phyloP scores from a whole-genome alignment of 441 rosid genomes.

The Adansonia grandidieri region DNA sequence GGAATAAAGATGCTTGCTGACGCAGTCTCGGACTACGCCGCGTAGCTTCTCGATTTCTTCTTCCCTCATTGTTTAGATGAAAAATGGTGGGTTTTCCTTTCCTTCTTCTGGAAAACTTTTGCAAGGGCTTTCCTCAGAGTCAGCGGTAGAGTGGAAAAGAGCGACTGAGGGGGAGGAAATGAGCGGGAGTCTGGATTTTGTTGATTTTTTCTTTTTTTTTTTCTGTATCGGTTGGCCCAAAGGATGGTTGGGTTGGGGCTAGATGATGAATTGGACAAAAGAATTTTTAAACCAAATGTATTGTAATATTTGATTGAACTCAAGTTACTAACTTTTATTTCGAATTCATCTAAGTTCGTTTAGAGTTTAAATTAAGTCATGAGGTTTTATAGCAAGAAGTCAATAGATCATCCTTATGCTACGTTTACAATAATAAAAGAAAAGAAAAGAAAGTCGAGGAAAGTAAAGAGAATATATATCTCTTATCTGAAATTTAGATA shows the following conservation, averaged over 20 bases:
- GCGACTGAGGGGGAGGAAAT: not conserved
- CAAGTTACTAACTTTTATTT: too few species aligned
- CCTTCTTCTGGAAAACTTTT: not conserved
- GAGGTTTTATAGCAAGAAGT: too few species aligned
- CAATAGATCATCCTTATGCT: too few species aligned
- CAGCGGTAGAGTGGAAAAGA: not conserved
- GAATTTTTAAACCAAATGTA: not conserved
- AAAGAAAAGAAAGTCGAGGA: too few species aligned
- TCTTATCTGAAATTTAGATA: too few species aligned
- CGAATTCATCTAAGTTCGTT: too few species aligned
- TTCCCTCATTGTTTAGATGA: constrained; percentile 60
- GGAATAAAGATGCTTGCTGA: constrained; percentile 89
- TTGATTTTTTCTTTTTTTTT: not conserved
- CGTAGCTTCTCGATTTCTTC: constrained; percentile 86
- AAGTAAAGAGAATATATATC: too few species aligned
- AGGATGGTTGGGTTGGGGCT: not conserved
- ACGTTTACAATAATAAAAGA: too few species aligned
- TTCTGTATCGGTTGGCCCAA: not conserved
- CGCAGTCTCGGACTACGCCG: constrained; percentile 91
- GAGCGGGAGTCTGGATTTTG: constrained; percentile 23
- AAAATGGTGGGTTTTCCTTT: not conserved
- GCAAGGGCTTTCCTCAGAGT: not conserved
- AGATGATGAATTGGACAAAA: not conserved
- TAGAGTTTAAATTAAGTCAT: too few species aligned
- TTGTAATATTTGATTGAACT: too few species aligned